Conservation (phyloP, 129 eudicot genomes). For the sunflower (Helianthus annuus) region HanXRQr2.0-SUNRISE NC_035445.2:2741789-2742288, state of each 20-base stretch:
- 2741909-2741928: slow-evolving; percentile 29
- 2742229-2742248: slow-evolving; percentile 30
- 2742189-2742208: slow-evolving; percentile 25
- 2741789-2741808: neutral
- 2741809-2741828: slow-evolving; percentile 30
- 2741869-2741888: slow-evolving; percentile 14
- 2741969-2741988: neutral
- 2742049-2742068: slow-evolving; percentile 25
- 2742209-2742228: slow-evolving; percentile 23
- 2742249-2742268: slow-evolving; percentile 28
- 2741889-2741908: slow-evolving; percentile 41
- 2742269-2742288: slow-evolving; percentile 61
- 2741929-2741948: slow-evolving; percentile 23
- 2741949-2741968: slow-evolving; percentile 28
- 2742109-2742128: slow-evolving; percentile 4
- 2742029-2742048: neutral
- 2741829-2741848: slow-evolving; percentile 12
- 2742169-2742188: slow-evolving; percentile 32
- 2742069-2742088: slow-evolving; percentile 27
- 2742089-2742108: slow-evolving; percentile 36
- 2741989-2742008: neutral
- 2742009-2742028: neutral
- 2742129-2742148: slow-evolving; percentile 29
- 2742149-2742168: slow-evolving; percentile 37
- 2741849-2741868: neutral